phyloP scores from a whole-genome alignment of 2,329 filamentous ascomycete genomes.

The Aspergillus unguis region DNA sequence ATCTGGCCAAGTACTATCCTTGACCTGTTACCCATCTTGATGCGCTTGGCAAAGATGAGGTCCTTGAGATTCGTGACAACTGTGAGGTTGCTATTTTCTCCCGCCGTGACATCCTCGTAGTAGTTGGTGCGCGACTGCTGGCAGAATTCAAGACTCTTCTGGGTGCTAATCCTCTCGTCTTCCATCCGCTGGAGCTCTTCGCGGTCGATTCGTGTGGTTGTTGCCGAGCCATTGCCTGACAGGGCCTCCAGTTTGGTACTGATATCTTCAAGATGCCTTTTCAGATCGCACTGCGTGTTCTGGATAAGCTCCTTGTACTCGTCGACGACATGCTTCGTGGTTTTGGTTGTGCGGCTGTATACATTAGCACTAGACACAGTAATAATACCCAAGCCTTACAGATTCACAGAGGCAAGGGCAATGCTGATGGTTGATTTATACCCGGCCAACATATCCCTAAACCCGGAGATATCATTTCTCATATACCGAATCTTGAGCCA shows the following conservation, averaged over 20 bases:
- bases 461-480: background rate
- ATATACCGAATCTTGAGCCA: background rate
- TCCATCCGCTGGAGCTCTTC: background rate
- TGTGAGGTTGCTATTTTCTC: constrained; percentile 26
- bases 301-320: background rate
- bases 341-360: background rate
- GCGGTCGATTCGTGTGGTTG: background rate
- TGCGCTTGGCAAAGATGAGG: constrained; percentile 28
- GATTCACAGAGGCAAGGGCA: background rate
- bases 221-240: background rate
- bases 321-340: background rate
- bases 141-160: constrained; percentile 6
- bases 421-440: background rate
- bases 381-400: background rate
- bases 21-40: constrained; percentile 33
- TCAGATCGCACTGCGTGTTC: background rate
- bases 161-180: background rate
- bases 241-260: background rate
- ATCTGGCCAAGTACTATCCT: constrained; percentile 30
- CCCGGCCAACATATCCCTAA: background rate
- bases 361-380: background rate
- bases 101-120: constrained; percentile 26
- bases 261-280: background rate
- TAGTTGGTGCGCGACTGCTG: constrained; percentile 8
- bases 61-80: constrained; percentile 30